A percentile compares a stretch with the other conserved stretches of the same genome.
Evolutionary conservation across 176 grass and related monocot genomes (phyloP).

Genomic region (sorghum (Sorghum bicolor)): DNA sequence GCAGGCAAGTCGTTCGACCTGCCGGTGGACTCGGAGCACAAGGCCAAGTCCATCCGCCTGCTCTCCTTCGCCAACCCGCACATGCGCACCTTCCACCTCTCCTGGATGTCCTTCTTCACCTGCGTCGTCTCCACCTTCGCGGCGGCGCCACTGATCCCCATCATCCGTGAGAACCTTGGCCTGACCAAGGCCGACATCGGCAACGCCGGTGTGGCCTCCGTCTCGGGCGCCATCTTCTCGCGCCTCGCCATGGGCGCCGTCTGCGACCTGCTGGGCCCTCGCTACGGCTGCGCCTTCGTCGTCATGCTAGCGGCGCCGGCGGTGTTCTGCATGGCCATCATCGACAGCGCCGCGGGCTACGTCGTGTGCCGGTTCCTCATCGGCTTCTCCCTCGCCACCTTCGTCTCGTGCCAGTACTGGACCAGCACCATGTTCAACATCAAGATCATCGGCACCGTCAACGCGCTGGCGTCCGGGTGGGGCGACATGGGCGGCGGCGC

Average conservation of each 20-base stretch:
- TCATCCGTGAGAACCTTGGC: constrained; percentile 73
- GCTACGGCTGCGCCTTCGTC: constrained; percentile 77
- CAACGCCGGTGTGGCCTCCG: constrained; percentile 79
- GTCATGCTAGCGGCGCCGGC: constrained; percentile 70
- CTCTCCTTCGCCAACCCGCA: constrained; percentile 58
- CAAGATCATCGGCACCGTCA: constrained; percentile 54
- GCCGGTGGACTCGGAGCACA: constrained; percentile 88
- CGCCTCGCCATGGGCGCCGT: constrained; percentile 79
- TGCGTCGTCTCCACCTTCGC: constrained; percentile 94
- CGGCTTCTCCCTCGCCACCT: constrained; percentile 59
- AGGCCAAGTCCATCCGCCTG: constrained; percentile 58
- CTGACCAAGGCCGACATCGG: constrained; percentile 75
- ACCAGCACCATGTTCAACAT: constrained; percentile 72
- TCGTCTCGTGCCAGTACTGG: constrained; percentile 67
- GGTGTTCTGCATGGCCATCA: constrained; percentile 76
- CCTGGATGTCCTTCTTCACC: constrained; percentile 86
- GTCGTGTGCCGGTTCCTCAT: constrained; percentile 33
- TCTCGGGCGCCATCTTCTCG: constrained; percentile 82
- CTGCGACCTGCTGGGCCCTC: constrained; percentile 66
- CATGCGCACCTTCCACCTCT: constrained; percentile 53
- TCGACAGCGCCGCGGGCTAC: constrained; percentile 29
- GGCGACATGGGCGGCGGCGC: too few species aligned
- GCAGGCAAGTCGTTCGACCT: constrained; percentile 29
- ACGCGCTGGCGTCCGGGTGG: constrained; percentile 58
- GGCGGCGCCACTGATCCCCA: constrained; percentile 61